A percentile compares a stretch with the other conserved stretches of the same genome.
Conservation (phyloP, 305 asterid genomes). For the Solanum hybrid region DNA sequence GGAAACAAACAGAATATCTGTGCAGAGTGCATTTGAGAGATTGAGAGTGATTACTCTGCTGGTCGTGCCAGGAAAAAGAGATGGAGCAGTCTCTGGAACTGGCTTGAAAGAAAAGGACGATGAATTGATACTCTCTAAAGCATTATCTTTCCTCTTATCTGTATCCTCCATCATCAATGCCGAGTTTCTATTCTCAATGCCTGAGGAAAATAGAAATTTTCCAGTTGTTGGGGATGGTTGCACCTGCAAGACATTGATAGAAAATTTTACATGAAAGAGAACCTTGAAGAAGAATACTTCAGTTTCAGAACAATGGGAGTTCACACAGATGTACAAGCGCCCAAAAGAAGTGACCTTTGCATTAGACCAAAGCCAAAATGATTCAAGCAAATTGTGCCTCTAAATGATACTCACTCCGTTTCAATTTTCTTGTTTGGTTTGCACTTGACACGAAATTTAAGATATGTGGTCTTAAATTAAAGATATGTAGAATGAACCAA, state of each 20-base stretch:
- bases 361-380: not conserved
- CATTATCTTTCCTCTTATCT: slow-evolving; percentile 43
- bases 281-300: not conserved
- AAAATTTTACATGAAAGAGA: not conserved
- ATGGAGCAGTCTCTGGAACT: slow-evolving; percentile 33
- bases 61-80: slow-evolving; percentile 30
- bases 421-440: not conserved
- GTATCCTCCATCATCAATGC: slow-evolving; percentile 20
- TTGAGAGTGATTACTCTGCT: slow-evolving; percentile 35
- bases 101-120: slow-evolving; percentile 67
- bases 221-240: slow-evolving; percentile 97
- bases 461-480: not conserved
- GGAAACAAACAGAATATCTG: not conserved
- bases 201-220: slow-evolving; percentile 34
- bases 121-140: slow-evolving; percentile 30
- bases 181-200: slow-evolving; percentile 29
- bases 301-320: not conserved
- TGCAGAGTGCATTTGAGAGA: not conserved
- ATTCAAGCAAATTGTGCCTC: not conserved
- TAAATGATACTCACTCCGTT: not conserved
- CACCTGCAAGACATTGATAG: slow-evolving; percentile 33
- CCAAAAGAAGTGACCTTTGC: not conserved
- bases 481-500: not conserved
- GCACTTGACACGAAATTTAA: not conserved
- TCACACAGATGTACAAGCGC: not conserved